Percentiles rank a stretch among this genome's conserved stretches.
Conservation (phyloP, 164 flowering plant genomes). For the Chimonanthus salicifolius region DNA sequence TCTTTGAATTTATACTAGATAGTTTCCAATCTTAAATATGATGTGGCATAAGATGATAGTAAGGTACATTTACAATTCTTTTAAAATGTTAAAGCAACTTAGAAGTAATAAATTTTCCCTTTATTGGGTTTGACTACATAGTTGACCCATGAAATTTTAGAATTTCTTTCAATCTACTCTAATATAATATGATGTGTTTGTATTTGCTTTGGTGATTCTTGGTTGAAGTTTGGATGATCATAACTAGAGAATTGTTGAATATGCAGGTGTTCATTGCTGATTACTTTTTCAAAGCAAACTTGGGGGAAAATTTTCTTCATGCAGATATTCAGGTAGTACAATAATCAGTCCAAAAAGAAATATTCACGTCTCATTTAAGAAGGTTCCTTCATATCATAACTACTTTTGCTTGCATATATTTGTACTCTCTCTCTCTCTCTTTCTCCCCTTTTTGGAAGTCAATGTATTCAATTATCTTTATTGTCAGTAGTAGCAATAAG, state of each 20-base stretch:
- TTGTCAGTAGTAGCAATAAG: no score
- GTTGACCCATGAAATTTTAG: neutral
- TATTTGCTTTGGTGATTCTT: neutral
- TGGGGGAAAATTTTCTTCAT: constrained; percentile 50
- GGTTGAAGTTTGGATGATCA: constrained; percentile 3
- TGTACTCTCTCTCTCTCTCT: no score
- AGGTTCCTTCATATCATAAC: neutral
- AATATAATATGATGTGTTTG: neutral
- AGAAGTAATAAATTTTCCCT: neutral
- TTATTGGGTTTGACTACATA: neutral
- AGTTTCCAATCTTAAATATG: no score
- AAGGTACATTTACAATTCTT: neutral
- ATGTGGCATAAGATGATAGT: no score
- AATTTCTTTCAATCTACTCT: neutral
- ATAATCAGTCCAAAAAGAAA: neutral
- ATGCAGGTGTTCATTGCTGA: constrained; percentile 84
- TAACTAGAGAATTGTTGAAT: constrained; percentile 8
- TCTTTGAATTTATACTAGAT: no score
- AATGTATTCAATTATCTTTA: no score
- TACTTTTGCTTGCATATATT: no score
- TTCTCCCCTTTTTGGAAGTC: no score
- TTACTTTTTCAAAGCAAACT: constrained; percentile 70
- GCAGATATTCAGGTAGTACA: constrained; percentile 69
- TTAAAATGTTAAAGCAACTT: neutral
- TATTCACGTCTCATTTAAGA: neutral